These are phyloP conservation scores for Cladophialophora bantiana DNA, from an alignment of 2,329 filamentous ascomycete genomes.

Conservation along the genomic window DNA sequence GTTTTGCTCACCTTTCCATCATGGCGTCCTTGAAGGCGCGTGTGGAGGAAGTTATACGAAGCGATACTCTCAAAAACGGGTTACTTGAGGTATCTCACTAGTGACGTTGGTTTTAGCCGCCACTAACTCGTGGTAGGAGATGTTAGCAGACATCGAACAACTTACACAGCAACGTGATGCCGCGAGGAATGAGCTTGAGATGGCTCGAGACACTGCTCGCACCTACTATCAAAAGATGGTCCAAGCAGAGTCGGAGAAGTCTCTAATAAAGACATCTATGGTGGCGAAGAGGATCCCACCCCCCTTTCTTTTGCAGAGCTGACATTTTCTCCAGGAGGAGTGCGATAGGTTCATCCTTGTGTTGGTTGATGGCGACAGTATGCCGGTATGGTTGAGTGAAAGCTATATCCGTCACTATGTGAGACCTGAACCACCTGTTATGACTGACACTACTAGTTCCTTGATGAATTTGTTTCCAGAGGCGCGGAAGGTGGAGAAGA, in stretches of 20 bases:
- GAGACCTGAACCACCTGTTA: background rate
- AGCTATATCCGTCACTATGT: background rate
- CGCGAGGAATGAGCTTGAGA: slow-evolving; percentile 30
- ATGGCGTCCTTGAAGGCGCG: slow-evolving; percentile 33
- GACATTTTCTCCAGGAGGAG: slow-evolving; percentile 32
- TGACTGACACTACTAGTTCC: slow-evolving; percentile 32
- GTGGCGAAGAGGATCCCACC: slow-evolving; percentile 17
- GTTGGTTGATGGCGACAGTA: slow-evolving; percentile 46
- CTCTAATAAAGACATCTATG: slow-evolving; percentile 29
- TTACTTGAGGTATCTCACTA: slow-evolving; percentile 28
- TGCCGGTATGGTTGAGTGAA: slow-evolving; percentile 44
- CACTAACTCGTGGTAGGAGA: slow-evolving; percentile 26
- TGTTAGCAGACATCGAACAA: slow-evolving; percentile 29
- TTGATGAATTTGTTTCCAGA: slow-evolving; percentile 33
- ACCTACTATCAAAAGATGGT: slow-evolving; percentile 34
- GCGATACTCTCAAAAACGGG: slow-evolving; percentile 27
- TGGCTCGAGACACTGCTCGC: slow-evolving; percentile 34
- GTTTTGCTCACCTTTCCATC: background rate
- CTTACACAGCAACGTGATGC: slow-evolving; percentile 31
- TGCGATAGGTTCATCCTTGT: slow-evolving; percentile 36
- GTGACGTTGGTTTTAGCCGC: background rate
- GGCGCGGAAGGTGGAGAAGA: slow-evolving; percentile 35
- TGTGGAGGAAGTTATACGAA: slow-evolving; percentile 25
- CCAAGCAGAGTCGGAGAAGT: slow-evolving; percentile 32
- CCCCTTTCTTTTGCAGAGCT: slow-evolving; percentile 15